Percentiles rank a stretch among this genome's conserved stretches.
Evolutionary conservation across 2,329 filamentous ascomycete genomes (phyloP).

Genomic region (Zasmidium citrigriseum): DNA sequence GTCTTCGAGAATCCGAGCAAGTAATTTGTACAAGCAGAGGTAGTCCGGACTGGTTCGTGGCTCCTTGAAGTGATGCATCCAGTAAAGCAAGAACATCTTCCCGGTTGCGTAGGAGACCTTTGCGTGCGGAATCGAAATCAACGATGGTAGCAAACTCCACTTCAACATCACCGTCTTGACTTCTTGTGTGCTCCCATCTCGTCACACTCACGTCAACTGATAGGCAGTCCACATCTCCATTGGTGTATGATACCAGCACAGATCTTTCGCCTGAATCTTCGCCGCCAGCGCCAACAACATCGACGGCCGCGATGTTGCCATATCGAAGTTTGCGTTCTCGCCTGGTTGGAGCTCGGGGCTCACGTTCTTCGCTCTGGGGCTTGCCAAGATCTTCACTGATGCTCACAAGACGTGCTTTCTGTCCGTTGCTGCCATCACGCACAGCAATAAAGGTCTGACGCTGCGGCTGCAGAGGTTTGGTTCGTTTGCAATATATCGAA

Average conservation of each 20-base stretch:
- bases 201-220: constrained; percentile 28
- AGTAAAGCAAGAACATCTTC: constrained; percentile 46
- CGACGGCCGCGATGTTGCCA: constrained; percentile 24
- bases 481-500: constrained; percentile 56
- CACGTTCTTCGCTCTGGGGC: constrained; percentile 14
- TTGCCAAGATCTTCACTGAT: constrained; percentile 52
- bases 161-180: constrained; percentile 16
- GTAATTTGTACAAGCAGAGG: constrained; percentile 24
- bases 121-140: constrained; percentile 40
- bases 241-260: constrained; percentile 31
- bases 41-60: not conserved
- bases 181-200: constrained; percentile 27
- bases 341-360: constrained; percentile 33
- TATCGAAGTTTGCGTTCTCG: constrained; percentile 36
- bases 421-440: constrained; percentile 45
- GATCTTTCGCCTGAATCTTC: not conserved
- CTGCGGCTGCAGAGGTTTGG: constrained; percentile 44
- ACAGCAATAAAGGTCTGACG: constrained; percentile 60
- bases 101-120: constrained; percentile 47
- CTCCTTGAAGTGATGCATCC: constrained; percentile 21
- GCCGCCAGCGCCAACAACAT: constrained; percentile 17
- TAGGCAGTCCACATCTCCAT: constrained; percentile 34
- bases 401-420: constrained; percentile 54
- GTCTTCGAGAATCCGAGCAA: constrained; percentile 10
- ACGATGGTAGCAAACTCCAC: constrained; percentile 30